Conservation (phyloP, 2,329 filamentous ascomycete genomes). For the Colletotrichum nymphaeae region DNA sequence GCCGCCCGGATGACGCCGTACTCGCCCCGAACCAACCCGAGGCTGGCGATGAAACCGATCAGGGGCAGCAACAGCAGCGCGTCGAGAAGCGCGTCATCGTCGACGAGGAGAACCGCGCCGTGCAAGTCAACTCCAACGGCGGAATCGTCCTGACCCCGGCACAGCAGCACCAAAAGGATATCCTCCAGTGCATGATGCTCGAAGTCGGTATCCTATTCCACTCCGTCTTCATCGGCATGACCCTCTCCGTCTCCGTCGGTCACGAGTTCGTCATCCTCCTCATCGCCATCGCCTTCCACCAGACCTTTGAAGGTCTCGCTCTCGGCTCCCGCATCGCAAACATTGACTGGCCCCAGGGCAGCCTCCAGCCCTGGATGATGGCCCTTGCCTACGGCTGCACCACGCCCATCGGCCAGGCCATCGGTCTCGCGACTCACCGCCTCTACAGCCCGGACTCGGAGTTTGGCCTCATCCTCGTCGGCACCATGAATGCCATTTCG, state of each 20-base stretch:
- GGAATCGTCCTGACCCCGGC: constrained; percentile 54
- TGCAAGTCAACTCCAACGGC: neutral
- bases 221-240: constrained; percentile 87
- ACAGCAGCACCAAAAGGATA: constrained; percentile 70
- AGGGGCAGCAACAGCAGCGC: neutral
- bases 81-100: constrained; percentile 2
- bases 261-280: constrained; percentile 83
- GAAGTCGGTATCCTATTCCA: constrained; percentile 85
- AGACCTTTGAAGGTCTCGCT: constrained; percentile 67
- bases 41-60: neutral
- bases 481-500: constrained; percentile 80
- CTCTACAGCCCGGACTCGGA: constrained; percentile 76
- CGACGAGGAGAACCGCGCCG: constrained; percentile 24
- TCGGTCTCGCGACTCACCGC: constrained; percentile 76
- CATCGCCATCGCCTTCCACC: constrained; percentile 83
- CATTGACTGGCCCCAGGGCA: constrained; percentile 55
- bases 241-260: constrained; percentile 81
- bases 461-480: constrained; percentile 75
- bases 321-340: constrained; percentile 73
- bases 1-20: constrained; percentile 42
- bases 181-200: constrained; percentile 81
- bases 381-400: constrained; percentile 68
- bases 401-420: constrained; percentile 80
- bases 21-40: constrained; percentile 26
- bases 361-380: constrained; percentile 66